Evolutionary conservation across 1,284 basidiomycete genomes (phyloP), one percentile per base, ranked within the genome.

Genomic region (Naganishia liquefaciens): DNA sequence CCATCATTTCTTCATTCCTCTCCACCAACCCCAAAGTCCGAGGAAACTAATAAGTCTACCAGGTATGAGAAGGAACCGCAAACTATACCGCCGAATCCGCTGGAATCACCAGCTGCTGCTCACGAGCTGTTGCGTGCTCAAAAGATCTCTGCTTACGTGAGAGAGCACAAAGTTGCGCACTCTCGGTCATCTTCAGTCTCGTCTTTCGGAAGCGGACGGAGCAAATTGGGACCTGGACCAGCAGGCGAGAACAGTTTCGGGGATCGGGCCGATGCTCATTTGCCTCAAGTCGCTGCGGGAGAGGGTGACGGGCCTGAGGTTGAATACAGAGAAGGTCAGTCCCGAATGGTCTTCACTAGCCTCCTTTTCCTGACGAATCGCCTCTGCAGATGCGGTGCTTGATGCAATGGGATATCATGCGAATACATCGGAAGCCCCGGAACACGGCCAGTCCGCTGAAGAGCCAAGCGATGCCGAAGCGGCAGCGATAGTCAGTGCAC

Each of bases 281-380:
- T 89, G 33, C 83, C 83, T 11, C 74, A 79, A 47, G 71, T 84
- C 21, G 74, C 77, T 62, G 72, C 81, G 21, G 81, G 83, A 15
- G 77, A 81, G 23, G 80, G 81, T 10, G 82, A 86, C 65, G 82
- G 83, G 50, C 87, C 88, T 23, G 83, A 84, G 5, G 84, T 92
- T 1, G 80, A 86, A 51, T 90, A 91, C 71, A 86, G 83, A 46
- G 78, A 84, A 62, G 83, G 68, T 69, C 19, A 1, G 68, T 65
- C 17, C 15, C 19, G 0, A 11, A 25, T 2, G 3, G 2, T 37
- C 19, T n/a, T 21, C 9, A 15, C 25, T 3, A 19, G 10, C 25
- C 4, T 19, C 5, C n/a, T 33, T 13, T 25, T 21, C 7, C 42
- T 62, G 25, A 54, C 17, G 44, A 43, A 11, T n/a, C 21, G 30